Evolutionary conservation across 2,329 filamentous ascomycete species (phyloP), one percentile per base, ranked within the genome.

Genomic region (Fusarium sp.): DNA sequence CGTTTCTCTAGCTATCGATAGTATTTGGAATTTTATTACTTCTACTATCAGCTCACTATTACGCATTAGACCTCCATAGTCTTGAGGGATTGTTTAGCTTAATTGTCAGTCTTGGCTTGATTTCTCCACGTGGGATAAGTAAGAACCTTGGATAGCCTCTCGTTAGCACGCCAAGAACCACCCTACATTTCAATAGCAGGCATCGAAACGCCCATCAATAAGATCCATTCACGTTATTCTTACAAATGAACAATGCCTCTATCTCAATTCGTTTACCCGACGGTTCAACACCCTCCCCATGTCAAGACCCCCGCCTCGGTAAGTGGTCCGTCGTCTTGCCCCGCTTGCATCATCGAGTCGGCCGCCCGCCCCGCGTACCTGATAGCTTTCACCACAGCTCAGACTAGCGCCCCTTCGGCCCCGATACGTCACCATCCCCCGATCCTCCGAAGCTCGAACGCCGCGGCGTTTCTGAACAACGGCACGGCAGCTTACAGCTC

Each of bases 291-390:
- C 35, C 22, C 22, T 39, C 35, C 33, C 54, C 5, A 35, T 18
- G 10, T 11, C n/a, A 50, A 52, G n/a, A 52, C 62, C 72, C 72
- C 73, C 72, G 72, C 68, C n/a, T n/a, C n/a, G n/a, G n/a, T n/a
- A n/a, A n/a, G n/a, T n/a, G n/a, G n/a, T n/a, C n/a, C n/a, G n/a
- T n/a, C n/a, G n/a, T n/a, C n/a, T 24, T 72, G 71, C 65, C 72
- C 72, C 72, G 62, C 72, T 66, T 64, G 41, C 64, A 67, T 67
- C 59, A 50, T 64, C 59, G 43, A 18, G 43, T 18, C 43, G 43
- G 52, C 62, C 27, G 43, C 59, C 61, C 27, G 29, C 59, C 24
- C 16, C 48, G 22, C 13, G 33, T 41, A 41, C 56, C 56, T 58
- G 33, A 58, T 27, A 27, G 33, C 43, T 41, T 24, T 16, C 20